phyloP scores from a whole-genome alignment of 2,329 filamentous ascomycete species.

The Apiospora kogelbergensis region DNA sequence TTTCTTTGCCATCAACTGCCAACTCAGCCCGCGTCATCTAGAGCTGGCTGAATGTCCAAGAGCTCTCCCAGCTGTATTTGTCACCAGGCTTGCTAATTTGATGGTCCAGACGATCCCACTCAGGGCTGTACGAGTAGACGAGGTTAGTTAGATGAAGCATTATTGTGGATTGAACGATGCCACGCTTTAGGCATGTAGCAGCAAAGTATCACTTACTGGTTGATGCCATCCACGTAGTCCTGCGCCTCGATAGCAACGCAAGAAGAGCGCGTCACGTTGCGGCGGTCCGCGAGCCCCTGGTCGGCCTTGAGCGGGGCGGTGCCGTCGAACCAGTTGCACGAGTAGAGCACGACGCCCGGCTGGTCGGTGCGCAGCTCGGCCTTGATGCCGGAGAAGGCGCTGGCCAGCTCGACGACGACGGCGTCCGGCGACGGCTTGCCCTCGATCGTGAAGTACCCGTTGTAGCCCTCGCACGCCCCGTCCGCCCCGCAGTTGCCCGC shows the following conservation, averaged over 20 bases:
- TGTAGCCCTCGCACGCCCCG: constrained; percentile 70
- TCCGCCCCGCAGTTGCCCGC: constrained; percentile 62
- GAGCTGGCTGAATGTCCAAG: constrained; percentile 41
- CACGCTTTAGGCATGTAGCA: no score
- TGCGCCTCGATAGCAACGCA: constrained; percentile 77
- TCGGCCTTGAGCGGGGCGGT: constrained; percentile 56
- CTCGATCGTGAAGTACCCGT: constrained; percentile 56
- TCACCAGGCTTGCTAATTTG: constrained; percentile 43
- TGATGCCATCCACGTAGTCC: constrained; percentile 77
- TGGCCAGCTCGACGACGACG: constrained; percentile 56
- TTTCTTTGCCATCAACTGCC: not conserved
- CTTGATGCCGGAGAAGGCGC: constrained; percentile 65
- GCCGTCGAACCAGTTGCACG: constrained; percentile 58
- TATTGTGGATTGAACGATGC: no score
- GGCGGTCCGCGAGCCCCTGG: constrained; percentile 50
- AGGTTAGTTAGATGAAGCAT: not conserved
- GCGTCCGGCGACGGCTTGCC: constrained; percentile 35
- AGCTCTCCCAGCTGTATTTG: constrained; percentile 43
- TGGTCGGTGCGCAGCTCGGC: constrained; percentile 71
- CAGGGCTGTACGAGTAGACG: constrained; percentile 35
- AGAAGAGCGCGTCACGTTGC: constrained; percentile 57
- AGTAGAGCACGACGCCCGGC: constrained; percentile 69
- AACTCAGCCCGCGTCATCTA: not conserved
- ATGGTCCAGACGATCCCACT: constrained; percentile 40
- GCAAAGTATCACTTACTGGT: constrained; percentile 47